A percentile compares a stretch with the other conserved stretches of the same genome.
Conservation (phyloP, 139 green algal genomes). For the Spirogloea muscicola region DNA sequence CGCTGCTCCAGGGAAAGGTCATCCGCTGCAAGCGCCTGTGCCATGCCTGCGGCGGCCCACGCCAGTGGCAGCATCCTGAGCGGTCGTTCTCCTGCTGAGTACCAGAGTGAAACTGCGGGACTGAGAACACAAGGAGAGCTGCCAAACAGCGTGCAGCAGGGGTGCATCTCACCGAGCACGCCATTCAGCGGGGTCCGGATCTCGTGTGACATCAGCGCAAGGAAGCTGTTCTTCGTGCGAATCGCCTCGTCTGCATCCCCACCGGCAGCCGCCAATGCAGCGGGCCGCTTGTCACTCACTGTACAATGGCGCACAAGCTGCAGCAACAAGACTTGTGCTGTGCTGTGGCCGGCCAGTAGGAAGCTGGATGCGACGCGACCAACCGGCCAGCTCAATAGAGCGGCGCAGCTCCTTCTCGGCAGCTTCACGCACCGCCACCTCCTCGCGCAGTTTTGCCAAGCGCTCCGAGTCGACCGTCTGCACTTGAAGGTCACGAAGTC, state of each 20-base stretch:
- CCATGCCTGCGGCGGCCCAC: constrained; percentile 9
- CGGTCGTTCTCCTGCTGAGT: not conserved
- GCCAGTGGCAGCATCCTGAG: not conserved
- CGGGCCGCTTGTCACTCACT: not conserved
- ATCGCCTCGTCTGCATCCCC: not conserved
- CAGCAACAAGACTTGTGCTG: not conserved
- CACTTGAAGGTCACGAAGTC: not conserved
- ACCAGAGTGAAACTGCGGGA: not conserved
- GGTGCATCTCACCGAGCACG: too few species aligned
- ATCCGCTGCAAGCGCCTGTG: not conserved
- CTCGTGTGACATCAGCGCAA: not conserved
- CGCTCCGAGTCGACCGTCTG: not conserved
- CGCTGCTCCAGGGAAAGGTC: not conserved
- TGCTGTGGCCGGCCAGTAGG: not conserved
- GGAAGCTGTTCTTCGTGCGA: not conserved
- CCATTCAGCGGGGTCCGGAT: not conserved
- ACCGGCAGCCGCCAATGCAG: not conserved
- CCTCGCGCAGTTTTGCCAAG: constrained; percentile 1
- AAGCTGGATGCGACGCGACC: not conserved
- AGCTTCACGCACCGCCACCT: constrained; percentile 1
- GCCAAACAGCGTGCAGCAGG: not conserved
- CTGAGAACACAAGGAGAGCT: not conserved
- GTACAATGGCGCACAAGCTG: not conserved
- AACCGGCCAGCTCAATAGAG: constrained; percentile 4
- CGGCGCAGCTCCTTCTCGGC: constrained; percentile 4